Base-by-base conservation (phyloP, 495 filamentous ascomycete genomes). In the Talaromyces ruber region DNA sequence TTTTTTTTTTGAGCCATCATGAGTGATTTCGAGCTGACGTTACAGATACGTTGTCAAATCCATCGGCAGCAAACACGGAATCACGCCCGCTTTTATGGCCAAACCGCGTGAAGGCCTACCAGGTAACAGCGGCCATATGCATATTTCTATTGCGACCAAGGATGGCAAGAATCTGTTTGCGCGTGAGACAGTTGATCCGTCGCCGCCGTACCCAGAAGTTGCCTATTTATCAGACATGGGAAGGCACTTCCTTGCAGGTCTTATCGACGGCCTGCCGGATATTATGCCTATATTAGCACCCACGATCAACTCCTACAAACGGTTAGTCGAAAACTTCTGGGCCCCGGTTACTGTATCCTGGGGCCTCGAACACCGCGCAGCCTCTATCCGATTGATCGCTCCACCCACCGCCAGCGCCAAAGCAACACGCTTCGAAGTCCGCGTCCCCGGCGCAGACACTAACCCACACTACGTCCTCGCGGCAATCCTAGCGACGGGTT, bases 41-140 rank as follows among this genome's bases (percentile, higher is more conserved):
- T 30, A 25, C 58, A 87, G 84, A 71, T 92, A 94, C 64, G 84
- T 88, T 5, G 91, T 95, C 58, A 97, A 95, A 73, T 88, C 89
- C 1, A 81, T 96, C 29, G 91, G 88, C 16, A 88, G 82, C 51
- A 89, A 89, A 70, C 88, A 90, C 73, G 92, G 91, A 51, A 96
- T 98, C 67, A 96, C 90, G 0, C 94, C 94, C 1, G 93, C 91
- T 70, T 98, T 98, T 77, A 98, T 98, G 94, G 94, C 94, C n/a
- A 98, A 98, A 71, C 94, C 94, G 4, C 84, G 88, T 51, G 83
- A 94, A 66, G 91, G 91, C 0, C 75, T 98, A 0, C 94, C 94
- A 0, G 94, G 94, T 8, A 97, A 97, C 71, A 91, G 86, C 51
- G 94, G 94, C 1, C 94, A 98, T 72, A 94, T 97, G 83, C 94